Base-by-base conservation (phyloP, 495 filamentous ascomycete genomes). In the Penicillium alfredii region DNA sequence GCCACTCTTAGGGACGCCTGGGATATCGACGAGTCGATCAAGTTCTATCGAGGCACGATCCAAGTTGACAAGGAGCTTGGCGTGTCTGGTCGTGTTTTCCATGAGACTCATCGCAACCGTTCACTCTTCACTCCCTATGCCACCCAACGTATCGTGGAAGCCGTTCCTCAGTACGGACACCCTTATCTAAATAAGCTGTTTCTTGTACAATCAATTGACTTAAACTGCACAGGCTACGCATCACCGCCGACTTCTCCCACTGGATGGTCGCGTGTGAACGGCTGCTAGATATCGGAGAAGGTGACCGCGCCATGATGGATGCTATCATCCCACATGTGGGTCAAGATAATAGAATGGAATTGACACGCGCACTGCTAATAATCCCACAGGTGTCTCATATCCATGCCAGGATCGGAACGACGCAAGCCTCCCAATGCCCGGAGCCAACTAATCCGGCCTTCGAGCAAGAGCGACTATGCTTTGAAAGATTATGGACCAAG, bases 201-300 rank as follows among this genome's bases (percentile, higher is more conserved):
- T 3, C n/a, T 21, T 5, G 5, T 4, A n/a, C 6, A 14, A 20
- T 0, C 9, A 16, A 13, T 19, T 35, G 7, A 32, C 23, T 10
- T 4, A 23, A 6, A 8, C 30, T 1, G 1, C 3, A 16, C 30
- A 54, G 42, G 13, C 35, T 56, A 3, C 33, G 33, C 7, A 47
- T 60, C 29, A 56, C 53, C 8, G 49, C 53, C 17, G 56, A 60
- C 17, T 47, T 60, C 36, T 60, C 53, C 0, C 56, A 54, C 40
- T 60, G 44, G 42, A 45, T 60, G 24, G 49, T 54, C 15, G 45
- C 45, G 11, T 44, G 40, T 11, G 56, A 60, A 15, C 18, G 56
- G 8, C 36, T 56, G 0, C 30, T 60, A 0, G 53, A 60, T 32
- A 12, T 45, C 6, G 43, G 44, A 9, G 56, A 60, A 10, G 50